phyloP scores from a whole-genome alignment of 140 eudicot species.

The Ambrosia hybrid region DNA sequence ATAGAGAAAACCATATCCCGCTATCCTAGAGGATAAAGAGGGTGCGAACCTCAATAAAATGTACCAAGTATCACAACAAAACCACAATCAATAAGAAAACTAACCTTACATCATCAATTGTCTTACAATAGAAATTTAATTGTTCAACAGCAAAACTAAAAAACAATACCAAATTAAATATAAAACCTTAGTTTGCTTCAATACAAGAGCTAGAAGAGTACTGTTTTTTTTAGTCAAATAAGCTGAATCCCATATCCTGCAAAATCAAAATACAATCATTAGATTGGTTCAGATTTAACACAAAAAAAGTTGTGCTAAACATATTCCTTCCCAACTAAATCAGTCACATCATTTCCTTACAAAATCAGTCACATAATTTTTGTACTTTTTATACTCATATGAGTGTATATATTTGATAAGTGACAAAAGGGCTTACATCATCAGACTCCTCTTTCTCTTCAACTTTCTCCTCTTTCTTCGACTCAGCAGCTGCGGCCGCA shows the following conservation, averaged over 20 bases:
- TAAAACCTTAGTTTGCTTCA: conserved; percentile 23
- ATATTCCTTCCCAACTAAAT: too few relatives aligned
- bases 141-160: conserved; percentile 26
- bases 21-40: too few relatives aligned
- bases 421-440: conserved; percentile 29
- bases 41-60: neutral
- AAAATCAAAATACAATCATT: neutral
- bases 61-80: conserved; percentile 4
- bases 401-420: too few relatives aligned
- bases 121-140: conserved; percentile 21
- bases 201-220: neutral
- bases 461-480: conserved; percentile 84
- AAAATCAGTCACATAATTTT: too few relatives aligned
- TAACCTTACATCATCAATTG: conserved; percentile 27
- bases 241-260: conserved; percentile 92
- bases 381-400: too few relatives aligned
- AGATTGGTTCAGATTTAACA: neutral
- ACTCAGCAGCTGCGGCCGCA: conserved; percentile 71
- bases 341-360: too few relatives aligned
- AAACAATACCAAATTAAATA: conserved; percentile 24
- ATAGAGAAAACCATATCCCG: too few relatives aligned
- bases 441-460: conserved; percentile 86
- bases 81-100: neutral
- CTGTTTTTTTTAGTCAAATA: conserved; percentile 49
- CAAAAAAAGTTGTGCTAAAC: too few relatives aligned